Conservation (phyloP, 495 filamentous ascomycete species). For the Neurospora tetraspora region DNA sequence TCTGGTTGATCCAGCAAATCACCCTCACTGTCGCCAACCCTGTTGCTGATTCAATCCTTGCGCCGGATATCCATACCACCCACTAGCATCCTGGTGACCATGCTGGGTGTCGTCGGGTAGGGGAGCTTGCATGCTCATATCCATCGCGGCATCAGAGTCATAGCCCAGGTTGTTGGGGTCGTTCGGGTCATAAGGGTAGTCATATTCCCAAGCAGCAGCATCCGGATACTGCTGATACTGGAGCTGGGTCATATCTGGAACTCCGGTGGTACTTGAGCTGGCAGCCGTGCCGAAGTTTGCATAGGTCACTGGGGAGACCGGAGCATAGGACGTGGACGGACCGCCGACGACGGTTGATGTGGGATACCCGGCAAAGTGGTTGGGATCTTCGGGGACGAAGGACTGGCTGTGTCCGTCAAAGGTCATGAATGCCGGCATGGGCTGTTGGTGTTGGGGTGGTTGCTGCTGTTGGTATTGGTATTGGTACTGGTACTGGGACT, state of each 20-base stretch:
- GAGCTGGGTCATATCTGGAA: not conserved
- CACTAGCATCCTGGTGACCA: not conserved
- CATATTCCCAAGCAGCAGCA: not conserved
- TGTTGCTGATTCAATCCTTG: not conserved
- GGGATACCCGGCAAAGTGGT: conserved; percentile 1
- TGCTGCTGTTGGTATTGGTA: not conserved
- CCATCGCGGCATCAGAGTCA: not conserved
- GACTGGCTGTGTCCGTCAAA: conserved; percentile 3
- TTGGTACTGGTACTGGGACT: not conserved
- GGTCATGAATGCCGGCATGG: not conserved
- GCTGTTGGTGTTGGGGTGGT: not conserved
- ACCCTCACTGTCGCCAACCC: not conserved
- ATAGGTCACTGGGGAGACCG: not conserved
- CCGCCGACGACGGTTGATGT: not conserved
- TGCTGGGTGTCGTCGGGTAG: not conserved
- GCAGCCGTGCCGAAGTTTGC: not conserved
- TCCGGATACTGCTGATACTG: not conserved
- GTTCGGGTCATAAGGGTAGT: not conserved
- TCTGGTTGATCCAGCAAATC: not conserved
- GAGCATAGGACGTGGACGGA: not conserved
- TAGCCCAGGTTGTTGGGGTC: not conserved
- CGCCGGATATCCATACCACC: not conserved
- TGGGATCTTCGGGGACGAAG: conserved; percentile 2
- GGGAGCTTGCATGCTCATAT: not conserved
- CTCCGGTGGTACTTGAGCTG: not conserved